Base-by-base conservation (phyloP, 345 rosid species). In the Crucihimalaya himalaica region DNA sequence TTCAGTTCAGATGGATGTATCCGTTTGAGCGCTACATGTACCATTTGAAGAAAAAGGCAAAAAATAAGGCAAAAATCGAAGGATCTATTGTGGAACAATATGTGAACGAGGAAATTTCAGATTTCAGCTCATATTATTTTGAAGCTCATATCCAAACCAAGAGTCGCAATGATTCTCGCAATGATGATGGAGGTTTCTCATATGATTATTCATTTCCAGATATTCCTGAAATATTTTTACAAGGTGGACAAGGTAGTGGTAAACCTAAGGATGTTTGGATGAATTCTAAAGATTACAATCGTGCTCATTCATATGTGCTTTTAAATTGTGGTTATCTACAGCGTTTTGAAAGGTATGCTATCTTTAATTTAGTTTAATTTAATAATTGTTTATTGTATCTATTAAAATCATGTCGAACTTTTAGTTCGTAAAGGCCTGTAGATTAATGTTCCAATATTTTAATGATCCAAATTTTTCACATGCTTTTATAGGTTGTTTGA, bases 401-500 rank as follows among this genome's bases (percentile, higher is more conserved):
- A 7, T 29, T 6, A 5, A 5, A 6, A 37, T 37, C 14, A 32
- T 32, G 37, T 1, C 37, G 3, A 1, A 32, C 37, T 37, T 14
- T 37, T 37, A 37, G 42, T 37, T 37, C 4, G 13, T 2, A 14
- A 0, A 37, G 1, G 4, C 2, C 14, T 4, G 13, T 37, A 37
- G 13, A 11, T 37, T 37, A 6, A 5, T 5, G 6, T 29, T 29
- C 1, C 6, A 29, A 5, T 5, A 1, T 5, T 29, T 29, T 32
- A 11, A 37, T 37, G n/a, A 37, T 14, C 2, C 14, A 11, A 6
- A 2, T 3, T 37, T 37, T 37, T 2, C 2, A 37, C 42, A 2
- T 37, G 42, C 42, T 48, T 27, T 8, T 57, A n/a, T 34, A 57
- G 50, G 5, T 61, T 39, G 19, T 61, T 61, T 39, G 66, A 39